Evolutionary conservation across 2,329 filamentous ascomycete species (phyloP).

Genomic region (Claviceps fusiformis): DNA sequence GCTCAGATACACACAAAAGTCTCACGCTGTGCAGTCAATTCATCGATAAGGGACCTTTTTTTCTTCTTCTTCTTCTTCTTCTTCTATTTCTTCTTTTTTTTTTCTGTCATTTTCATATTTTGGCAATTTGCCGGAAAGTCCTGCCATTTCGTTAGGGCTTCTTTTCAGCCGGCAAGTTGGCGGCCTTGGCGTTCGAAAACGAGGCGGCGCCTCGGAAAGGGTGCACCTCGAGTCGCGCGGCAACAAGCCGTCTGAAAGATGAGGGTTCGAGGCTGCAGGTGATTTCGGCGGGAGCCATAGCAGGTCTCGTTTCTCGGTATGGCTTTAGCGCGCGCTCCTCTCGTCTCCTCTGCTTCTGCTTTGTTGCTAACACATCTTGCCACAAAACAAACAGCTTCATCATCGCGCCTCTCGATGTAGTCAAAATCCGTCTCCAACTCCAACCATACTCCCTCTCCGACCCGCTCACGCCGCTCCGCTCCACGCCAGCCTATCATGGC

Average conservation of each 20-base stretch:
- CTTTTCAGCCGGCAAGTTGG: slow-evolving; percentile 3
- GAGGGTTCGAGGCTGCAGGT: slow-evolving; percentile 46
- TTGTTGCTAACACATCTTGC: too few species aligned
- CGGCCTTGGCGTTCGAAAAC: slow-evolving; percentile 2
- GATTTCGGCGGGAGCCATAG: slow-evolving; percentile 43
- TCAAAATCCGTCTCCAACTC: slow-evolving; percentile 95
- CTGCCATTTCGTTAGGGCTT: too few species aligned
- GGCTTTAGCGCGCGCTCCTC: slow-evolving; percentile 4
- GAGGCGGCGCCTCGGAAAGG: slow-evolving; percentile 1
- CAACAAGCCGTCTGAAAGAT: slow-evolving; percentile 39
- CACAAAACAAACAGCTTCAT: slow-evolving; percentile 54
- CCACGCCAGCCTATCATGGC: slow-evolving; percentile 52
- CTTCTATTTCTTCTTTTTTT: not conserved
- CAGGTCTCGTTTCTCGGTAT: slow-evolving; percentile 79
- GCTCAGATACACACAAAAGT: not conserved
- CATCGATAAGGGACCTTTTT: too few species aligned
- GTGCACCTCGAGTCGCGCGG: slow-evolving; percentile 21
- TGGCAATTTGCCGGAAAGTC: too few species aligned
- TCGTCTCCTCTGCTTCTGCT: too few species aligned
- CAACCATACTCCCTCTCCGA: slow-evolving; percentile 76
- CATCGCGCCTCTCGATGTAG: slow-evolving; percentile 87
- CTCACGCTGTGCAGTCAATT: too few species aligned
- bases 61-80: too few species aligned
- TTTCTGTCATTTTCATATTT: too few species aligned
- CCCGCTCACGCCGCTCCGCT: slow-evolving; percentile 45